Percentiles rank a stretch among this genome's conserved stretches.
These are phyloP conservation scores for Cerioporus squamosus DNA, from an alignment of 1,284 basidiomycete species.

Conservation along the genomic window DNA sequence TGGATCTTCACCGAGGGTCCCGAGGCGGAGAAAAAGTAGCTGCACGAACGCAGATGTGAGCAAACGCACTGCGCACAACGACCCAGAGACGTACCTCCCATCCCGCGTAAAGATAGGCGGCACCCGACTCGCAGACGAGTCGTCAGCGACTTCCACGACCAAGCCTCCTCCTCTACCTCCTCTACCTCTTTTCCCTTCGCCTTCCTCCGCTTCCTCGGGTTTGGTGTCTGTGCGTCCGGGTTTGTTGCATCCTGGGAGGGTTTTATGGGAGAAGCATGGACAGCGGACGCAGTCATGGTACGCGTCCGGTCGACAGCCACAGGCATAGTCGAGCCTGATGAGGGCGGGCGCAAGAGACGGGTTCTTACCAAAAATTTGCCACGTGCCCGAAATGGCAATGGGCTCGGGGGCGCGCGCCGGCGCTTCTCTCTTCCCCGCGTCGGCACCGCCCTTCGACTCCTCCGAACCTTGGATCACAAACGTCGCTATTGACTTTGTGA, in stretches of 20 bases:
- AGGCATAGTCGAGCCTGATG: slow-evolving; percentile 29
- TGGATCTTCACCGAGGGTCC: slow-evolving; percentile 83
- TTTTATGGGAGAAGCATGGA: slow-evolving; percentile 27
- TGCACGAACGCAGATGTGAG: slow-evolving; percentile 36
- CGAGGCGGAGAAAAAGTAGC: slow-evolving; percentile 87
- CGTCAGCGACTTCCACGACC: slow-evolving; percentile 77
- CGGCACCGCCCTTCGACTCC: background rate
- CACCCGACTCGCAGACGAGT: slow-evolving; percentile 66
- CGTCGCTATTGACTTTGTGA: too few species aligned
- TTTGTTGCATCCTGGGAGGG: slow-evolving; percentile 21
- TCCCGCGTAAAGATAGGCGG: slow-evolving; percentile 85
- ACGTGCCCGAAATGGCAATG: slow-evolving; percentile 32
- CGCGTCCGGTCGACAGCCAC: slow-evolving; percentile 35
- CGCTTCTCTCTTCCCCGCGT: slow-evolving; percentile 1
- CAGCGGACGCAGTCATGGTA: slow-evolving; percentile 35
- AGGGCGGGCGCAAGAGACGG: slow-evolving; percentile 16
- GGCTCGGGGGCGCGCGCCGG: slow-evolving; percentile 7
- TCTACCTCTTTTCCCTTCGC: slow-evolving; percentile 27
- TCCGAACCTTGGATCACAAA: too few species aligned
- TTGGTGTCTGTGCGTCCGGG: slow-evolving; percentile 18
- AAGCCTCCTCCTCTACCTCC: slow-evolving; percentile 42
- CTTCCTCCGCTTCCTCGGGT: slow-evolving; percentile 27
- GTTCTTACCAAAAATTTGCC: slow-evolving; percentile 35
- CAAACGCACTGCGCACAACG: slow-evolving; percentile 17
- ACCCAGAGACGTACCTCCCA: slow-evolving; percentile 65